Evolutionary conservation across 2,329 filamentous ascomycete genomes (phyloP), one percentile per base, ranked within the genome.

Genomic region (Aschersonia sp.): DNA sequence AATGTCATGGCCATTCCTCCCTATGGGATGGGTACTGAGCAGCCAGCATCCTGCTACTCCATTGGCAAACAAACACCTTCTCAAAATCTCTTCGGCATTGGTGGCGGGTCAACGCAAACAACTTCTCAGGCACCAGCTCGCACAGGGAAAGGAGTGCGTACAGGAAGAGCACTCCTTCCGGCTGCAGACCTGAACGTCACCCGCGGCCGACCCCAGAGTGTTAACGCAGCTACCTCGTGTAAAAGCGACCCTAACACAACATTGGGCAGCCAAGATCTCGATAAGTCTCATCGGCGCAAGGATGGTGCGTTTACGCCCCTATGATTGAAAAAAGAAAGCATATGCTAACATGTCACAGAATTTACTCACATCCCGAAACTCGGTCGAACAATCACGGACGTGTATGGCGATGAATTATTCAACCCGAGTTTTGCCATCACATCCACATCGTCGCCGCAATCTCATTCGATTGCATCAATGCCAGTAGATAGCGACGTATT

Each of bases 341-440:
- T 4, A 11, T 9, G 14, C 6, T 48, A 66, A 73, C 78, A 54
- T 69, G 68, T 54, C 64, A 69, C 52, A 69, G 22, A 22, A 22
- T 22, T 22, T 22, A 4, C 4, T 22, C 22, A 71, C 41, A 69
- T 81, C 30, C 84, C 88, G 30, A 92, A 90, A 65, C 76, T 94
- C 53, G 83, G 88, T 55, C 76, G 87, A 49, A 92, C 88, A 0
- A 87, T 92, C 67, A 90, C 87, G 14, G 87, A 94, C 58, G 76
- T 87, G 45, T 90, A 85, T 58, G 76, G 79, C 57, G 89, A 95
- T 61, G 87, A 92, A 62, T 74, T 94, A 1, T 94, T 86, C 70
- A 88, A 83, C 56, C 82, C 84, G 0, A 75, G 72, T 55, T 79
- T 81, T 51, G 71, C 69, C 35, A 71, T 81, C 57, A 75, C 75